These are phyloP conservation scores for Helenozyma rhizophorensis DNA, from an alignment of 805 yeast genomes.

Conservation along the genomic window DNA sequence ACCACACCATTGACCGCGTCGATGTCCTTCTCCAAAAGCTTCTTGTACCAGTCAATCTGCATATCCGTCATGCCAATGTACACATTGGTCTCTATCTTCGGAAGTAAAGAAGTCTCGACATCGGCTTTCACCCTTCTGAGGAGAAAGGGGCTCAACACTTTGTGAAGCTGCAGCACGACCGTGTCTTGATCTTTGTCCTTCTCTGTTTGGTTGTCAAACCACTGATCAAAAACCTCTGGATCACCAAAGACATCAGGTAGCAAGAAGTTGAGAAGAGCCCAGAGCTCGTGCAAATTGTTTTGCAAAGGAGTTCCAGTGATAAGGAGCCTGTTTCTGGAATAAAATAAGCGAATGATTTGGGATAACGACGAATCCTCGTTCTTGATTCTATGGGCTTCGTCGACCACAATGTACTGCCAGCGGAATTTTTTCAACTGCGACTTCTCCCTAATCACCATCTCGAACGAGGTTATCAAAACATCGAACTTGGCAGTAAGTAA, in stretches of 20 bases:
- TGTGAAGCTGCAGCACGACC: conserved; percentile 84
- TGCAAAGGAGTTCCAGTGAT: conserved; percentile 97
- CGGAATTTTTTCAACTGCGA: conserved; percentile 70
- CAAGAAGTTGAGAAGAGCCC: conserved; percentile 90
- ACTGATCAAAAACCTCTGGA: conserved; percentile 81
- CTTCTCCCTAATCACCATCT: conserved; percentile 89
- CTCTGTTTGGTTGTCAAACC: conserved; percentile 64
- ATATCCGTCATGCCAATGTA: conserved; percentile 94
- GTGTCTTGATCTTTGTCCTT: conserved; percentile 56
- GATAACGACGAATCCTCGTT: conserved; percentile 91
- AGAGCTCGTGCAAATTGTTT: conserved; percentile 89
- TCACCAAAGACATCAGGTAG: conserved; percentile 95
- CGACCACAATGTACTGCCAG: conserved; percentile 93
- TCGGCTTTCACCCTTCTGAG: conserved; percentile 88
- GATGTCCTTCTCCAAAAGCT: conserved; percentile 83
- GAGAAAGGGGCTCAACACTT: conserved; percentile 81
- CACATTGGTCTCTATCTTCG: conserved; percentile 84
- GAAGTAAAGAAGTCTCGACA: conserved; percentile 85
- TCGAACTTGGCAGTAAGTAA: conserved; percentile 78
- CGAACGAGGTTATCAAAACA: conserved; percentile 86
- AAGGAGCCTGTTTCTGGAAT: conserved; percentile 75
- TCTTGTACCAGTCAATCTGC: conserved; percentile 92
- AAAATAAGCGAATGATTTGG: conserved; percentile 85
- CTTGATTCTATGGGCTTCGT: conserved; percentile 95
- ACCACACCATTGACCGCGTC: conserved; percentile 95